These are phyloP conservation scores for Cutaneotrichosporon dermatis DNA, from an alignment of 1,284 basidiomycete genomes.

Conservation along the genomic window DNA sequence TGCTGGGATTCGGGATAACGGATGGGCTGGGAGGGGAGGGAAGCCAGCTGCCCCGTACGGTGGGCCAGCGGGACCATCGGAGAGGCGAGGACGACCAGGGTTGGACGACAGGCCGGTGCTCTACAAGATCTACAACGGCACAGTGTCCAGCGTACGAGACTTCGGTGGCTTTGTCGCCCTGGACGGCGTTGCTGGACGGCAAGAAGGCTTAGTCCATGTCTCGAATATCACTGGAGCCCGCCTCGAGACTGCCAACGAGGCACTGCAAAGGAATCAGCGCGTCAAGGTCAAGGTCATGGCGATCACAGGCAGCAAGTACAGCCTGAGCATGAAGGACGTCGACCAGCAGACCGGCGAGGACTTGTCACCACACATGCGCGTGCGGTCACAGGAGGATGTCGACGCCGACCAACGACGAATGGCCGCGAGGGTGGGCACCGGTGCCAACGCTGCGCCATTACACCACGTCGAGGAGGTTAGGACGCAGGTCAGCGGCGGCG, in stretches of 20 bases:
- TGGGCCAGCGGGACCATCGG: background rate
- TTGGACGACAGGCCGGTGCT: slow-evolving; percentile 79
- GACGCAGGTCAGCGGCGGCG: slow-evolving; percentile 55
- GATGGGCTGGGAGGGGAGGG: slow-evolving; percentile 19
- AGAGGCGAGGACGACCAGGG: slow-evolving; percentile 6
- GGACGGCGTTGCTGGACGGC: slow-evolving; percentile 77
- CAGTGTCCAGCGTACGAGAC: slow-evolving; percentile 80
- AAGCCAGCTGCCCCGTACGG: background rate
- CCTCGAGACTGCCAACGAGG: slow-evolving; percentile 79
- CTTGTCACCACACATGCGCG: slow-evolving; percentile 78
- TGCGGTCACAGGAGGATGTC: slow-evolving; percentile 87
- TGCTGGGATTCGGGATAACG: slow-evolving; percentile 29
- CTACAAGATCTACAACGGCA: slow-evolving; percentile 92
- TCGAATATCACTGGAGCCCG: slow-evolving; percentile 79
- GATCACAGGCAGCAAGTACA: slow-evolving; percentile 71
- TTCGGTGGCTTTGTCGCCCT: slow-evolving; percentile 92
- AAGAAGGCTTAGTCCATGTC: slow-evolving; percentile 96
- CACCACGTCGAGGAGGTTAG: slow-evolving; percentile 54
- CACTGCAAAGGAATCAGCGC: slow-evolving; percentile 73
- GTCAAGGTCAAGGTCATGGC: slow-evolving; percentile 97
- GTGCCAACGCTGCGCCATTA: slow-evolving; percentile 52
- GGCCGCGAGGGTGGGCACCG: slow-evolving; percentile 62
- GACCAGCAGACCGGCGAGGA: slow-evolving; percentile 87
- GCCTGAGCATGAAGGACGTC: slow-evolving; percentile 95
- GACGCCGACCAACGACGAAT: slow-evolving; percentile 65